Evolutionary conservation across 2,329 filamentous ascomycete species (phyloP).

Genomic region (Rasamsonia emersonii): DNA sequence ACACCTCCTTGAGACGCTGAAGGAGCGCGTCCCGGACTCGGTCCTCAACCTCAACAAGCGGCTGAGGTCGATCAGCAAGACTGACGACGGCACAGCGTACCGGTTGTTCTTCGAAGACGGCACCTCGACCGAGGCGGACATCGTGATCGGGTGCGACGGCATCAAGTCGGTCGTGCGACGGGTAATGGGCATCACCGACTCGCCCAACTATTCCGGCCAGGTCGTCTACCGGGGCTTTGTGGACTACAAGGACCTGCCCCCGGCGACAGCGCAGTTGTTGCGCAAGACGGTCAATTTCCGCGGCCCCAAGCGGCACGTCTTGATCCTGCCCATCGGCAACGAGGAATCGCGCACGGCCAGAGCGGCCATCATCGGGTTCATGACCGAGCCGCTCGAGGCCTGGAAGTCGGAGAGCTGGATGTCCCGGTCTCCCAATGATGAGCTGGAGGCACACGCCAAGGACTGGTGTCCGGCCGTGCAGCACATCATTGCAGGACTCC

Average conservation of each 20-base stretch:
- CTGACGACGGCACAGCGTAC: conserved; percentile 4
- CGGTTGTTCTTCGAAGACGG: conserved; percentile 8
- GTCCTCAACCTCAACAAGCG: conserved; percentile 20
- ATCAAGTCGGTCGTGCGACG: conserved; percentile 13
- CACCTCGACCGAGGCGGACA: conserved; percentile 8
- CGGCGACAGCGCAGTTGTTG: conserved; percentile 20
- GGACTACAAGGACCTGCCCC: conserved; percentile 22
- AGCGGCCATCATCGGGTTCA: conserved; percentile 28
- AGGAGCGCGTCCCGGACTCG: conserved; percentile 20
- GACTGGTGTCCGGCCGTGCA: conserved; percentile 27
- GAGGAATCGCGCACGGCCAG: conserved; percentile 21
- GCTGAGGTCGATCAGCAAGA: conserved; percentile 11
- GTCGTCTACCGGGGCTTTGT: conserved; percentile 31
- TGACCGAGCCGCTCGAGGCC: conserved; percentile 27
- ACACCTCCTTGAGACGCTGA: conserved; percentile 28
- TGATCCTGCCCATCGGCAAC: conserved; percentile 31
- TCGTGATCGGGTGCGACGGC: conserved; percentile 13
- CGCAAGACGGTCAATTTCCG: conserved; percentile 28
- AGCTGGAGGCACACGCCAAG: conserved; percentile 23
- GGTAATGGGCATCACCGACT: conserved; percentile 18
- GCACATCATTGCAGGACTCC: conserved; percentile 23
- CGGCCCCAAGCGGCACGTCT: conserved; percentile 22
- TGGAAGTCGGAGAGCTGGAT: conserved; percentile 31
- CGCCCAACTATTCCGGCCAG: conserved; percentile 27
- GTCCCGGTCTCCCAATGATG: conserved; percentile 23